phyloP scores from a whole-genome alignment of 352 stramenopile genomes.

The Globisporangium abappressorium region DNA sequence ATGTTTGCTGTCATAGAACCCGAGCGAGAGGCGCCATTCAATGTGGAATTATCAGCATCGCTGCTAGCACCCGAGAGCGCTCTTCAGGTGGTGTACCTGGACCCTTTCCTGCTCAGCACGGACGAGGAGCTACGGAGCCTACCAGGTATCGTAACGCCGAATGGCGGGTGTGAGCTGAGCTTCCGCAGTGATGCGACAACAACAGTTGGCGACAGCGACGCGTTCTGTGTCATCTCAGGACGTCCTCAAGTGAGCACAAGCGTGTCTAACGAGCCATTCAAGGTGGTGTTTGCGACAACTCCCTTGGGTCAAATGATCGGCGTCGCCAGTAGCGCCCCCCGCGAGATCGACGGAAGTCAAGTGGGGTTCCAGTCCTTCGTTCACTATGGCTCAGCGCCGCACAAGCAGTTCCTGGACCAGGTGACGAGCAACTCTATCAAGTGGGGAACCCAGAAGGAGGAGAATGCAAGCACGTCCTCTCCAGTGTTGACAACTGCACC shows the following conservation, averaged over 20 bases:
- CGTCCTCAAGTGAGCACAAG: neutral
- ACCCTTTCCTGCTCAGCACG: neutral
- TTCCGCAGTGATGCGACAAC: neutral
- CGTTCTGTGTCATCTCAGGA: neutral
- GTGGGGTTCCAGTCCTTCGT: neutral
- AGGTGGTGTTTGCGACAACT: neutral
- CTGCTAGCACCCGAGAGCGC: neutral
- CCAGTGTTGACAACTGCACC: neutral
- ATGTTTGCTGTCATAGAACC: neutral
- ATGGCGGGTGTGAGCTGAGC: neutral
- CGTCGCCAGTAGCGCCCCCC: neutral
- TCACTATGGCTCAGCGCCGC: neutral
- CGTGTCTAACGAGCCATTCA: neutral
- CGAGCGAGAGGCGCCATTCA: neutral
- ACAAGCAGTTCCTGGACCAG: neutral
- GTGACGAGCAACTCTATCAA: neutral
- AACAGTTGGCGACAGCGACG: neutral
- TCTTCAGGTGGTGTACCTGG: neutral
- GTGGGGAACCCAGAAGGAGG: neutral
- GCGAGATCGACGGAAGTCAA: neutral
- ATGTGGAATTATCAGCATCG: neutral
- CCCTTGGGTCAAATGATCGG: neutral
- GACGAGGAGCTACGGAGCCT: neutral
- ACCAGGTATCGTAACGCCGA: neutral
- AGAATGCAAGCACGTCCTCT: neutral